A percentile compares a stretch with the other conserved stretches of the same genome.
phyloP scores from a whole-genome alignment of 116 monocot species.

The Phalaenopsis hybrid region DNA sequence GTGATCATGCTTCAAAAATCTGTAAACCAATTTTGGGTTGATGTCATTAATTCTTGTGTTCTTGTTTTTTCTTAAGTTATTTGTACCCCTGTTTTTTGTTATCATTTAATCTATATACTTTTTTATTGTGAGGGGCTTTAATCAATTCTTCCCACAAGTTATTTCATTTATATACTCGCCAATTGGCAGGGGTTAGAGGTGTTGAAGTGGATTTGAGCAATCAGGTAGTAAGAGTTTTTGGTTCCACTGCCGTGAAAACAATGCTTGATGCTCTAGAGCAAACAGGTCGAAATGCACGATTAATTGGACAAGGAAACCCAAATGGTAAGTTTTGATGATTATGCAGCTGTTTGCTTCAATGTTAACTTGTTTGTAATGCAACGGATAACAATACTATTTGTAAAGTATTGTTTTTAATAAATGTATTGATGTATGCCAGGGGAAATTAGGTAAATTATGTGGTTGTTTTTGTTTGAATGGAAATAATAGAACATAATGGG shows the following conservation, averaged over 20 bases:
- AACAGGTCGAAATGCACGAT: constrained; percentile 51
- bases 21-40: neutral
- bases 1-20: neutral
- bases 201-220: constrained; percentile 76
- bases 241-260: constrained; percentile 57
- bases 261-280: constrained; percentile 70
- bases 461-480: neutral
- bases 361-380: neutral
- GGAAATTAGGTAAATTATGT: neutral
- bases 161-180: neutral
- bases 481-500: neutral
- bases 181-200: constrained; percentile 51
- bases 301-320: constrained; percentile 92
- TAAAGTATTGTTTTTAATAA: neutral
- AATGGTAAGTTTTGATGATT: constrained; percentile 35
- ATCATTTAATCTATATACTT: neutral
- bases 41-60: neutral
- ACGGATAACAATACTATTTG: neutral
- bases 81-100: neutral
- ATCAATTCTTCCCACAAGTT: neutral
- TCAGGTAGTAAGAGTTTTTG: constrained; percentile 80
- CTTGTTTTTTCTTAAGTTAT: neutral
- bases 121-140: neutral
- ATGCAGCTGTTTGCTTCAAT: neutral
- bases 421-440: neutral